Evolutionary conservation across 2,329 filamentous ascomycete species (phyloP).

Genomic region (Diaporthe aspalathi): DNA sequence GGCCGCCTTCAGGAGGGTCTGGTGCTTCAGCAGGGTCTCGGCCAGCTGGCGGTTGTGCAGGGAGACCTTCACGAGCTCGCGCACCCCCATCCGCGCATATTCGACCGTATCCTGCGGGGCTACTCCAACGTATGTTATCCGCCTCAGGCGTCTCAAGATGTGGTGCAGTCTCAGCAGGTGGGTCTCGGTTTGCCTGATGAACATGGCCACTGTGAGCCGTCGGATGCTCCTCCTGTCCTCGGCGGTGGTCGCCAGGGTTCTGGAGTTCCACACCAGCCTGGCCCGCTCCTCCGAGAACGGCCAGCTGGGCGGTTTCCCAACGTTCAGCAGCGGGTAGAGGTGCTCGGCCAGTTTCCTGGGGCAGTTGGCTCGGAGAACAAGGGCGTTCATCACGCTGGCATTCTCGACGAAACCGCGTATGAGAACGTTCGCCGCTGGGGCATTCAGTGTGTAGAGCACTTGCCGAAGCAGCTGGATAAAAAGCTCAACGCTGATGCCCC

Average conservation of each 20-base stretch:
- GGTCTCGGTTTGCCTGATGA: conserved; percentile 35
- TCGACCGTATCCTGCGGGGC: not conserved
- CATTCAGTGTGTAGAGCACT: conserved; percentile 55
- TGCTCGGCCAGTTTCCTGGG: conserved; percentile 36
- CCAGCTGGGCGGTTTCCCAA: conserved; percentile 36
- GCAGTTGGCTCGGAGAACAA: conserved; percentile 38
- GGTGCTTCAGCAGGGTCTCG: conserved; percentile 35
- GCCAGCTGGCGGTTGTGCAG: conserved; percentile 22
- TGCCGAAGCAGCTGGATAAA: conserved; percentile 55
- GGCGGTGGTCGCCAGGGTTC: not conserved
- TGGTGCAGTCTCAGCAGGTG: conserved; percentile 26
- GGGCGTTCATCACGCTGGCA: conserved; percentile 40
- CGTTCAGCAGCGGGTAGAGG: conserved; percentile 39
- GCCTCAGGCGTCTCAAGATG: conserved; percentile 2
- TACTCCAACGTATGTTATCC: not conserved
- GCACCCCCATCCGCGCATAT: not conserved
- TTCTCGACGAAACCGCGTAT: conserved; percentile 47
- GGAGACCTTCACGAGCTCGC: conserved; percentile 3
- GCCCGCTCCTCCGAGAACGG: conserved; percentile 36
- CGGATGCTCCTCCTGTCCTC: conserved; percentile 20
- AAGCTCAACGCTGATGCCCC: conserved; percentile 47
- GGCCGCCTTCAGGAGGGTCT: conserved; percentile 30
- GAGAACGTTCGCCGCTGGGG: conserved; percentile 49
- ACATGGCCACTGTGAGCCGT: conserved; percentile 35
- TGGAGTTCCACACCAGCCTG: conserved; percentile 27